Base-by-base conservation (phyloP, 2,329 filamentous ascomycete species). In the Beauveria rudraprayagi region DNA sequence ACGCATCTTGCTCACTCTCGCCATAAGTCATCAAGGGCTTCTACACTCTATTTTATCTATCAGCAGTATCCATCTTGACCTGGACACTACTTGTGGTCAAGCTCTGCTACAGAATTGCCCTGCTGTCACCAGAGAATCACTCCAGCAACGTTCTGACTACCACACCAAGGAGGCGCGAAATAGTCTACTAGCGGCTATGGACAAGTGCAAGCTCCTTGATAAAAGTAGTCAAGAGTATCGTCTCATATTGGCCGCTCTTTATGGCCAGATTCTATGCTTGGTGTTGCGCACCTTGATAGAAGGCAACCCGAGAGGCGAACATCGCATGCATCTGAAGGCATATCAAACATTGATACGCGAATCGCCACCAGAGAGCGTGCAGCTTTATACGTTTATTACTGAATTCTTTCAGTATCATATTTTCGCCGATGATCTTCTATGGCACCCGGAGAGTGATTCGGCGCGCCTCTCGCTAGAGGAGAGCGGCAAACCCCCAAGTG, bases 1-100 rank as follows among this genome's bases (percentile, higher is more conserved):
- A 69, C 88, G 91, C 65, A 87, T 94, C 66, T 78, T 96, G 41
- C 79, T 96, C 3, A 90, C 90, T 1, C 89, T 95, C 77, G 91
- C 92, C 3, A 85, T 90, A 47, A 81, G 87, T 63, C 88, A 96
- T 70, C 82, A 86, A 64, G 91, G 91, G 14, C 78, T 96, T 57
- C 96, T 96, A 91, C 92, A 96, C 71, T 94, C 91, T 11, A 85
- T 96, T 55, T 81, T 96, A 58, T 91, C 90, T 50, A 80, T 96
- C 9, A 90, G 91, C 43, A 90, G 90, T 66, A 91, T 87, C 63
- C 91, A 96, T 67, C 81, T 87, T 60, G 82, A 87, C 70, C 80
- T 80, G 63, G 77, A 80, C 5, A 81, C 83, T 0, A 78, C 82
- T 0, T 84, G 85, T 59, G 83, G 82, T 11, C 66, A 71, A 61